A percentile compares a stretch with the other conserved stretches of the same genome.
phyloP scores from a whole-genome alignment of 23 red algal genomes.

The Gracilaria gracilis region DNA sequence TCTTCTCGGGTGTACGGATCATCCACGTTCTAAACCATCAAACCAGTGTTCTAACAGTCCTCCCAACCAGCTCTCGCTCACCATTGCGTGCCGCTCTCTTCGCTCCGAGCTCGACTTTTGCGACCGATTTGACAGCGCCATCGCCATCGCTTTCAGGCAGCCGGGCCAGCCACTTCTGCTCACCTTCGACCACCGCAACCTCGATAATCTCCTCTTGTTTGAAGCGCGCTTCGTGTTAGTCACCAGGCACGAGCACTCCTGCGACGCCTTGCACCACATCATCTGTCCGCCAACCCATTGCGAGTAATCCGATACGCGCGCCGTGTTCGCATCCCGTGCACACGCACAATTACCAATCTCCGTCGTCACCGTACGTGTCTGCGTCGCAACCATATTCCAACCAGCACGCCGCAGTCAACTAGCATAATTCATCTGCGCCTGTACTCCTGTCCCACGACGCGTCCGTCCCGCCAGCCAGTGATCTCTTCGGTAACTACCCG shows the following conservation, averaged over 20 bases:
- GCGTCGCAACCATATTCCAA: background rate
- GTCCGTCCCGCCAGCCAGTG: no score
- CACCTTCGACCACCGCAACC: background rate
- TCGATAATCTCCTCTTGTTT: background rate
- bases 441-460: background rate
- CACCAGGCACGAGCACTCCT: background rate
- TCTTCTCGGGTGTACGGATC: no score
- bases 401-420: background rate
- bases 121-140: constrained; percentile 32
- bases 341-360: background rate
- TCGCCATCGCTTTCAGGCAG: constrained; percentile 21
- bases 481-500: background rate
- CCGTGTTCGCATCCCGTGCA: background rate
- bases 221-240: constrained; percentile 49
- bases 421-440: background rate
- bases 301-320: background rate
- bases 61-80: background rate
- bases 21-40: no score
- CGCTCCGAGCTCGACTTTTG: constrained; percentile 63
- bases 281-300: background rate
- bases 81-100: constrained; percentile 32
- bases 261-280: background rate
- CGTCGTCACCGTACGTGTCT: constrained; percentile 1
- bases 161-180: constrained; percentile 12
- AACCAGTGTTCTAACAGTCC: no score